Evolutionary conservation across 148 eudicot species (phyloP).

Genomic region (Rhododendron williamsianum): DNA sequence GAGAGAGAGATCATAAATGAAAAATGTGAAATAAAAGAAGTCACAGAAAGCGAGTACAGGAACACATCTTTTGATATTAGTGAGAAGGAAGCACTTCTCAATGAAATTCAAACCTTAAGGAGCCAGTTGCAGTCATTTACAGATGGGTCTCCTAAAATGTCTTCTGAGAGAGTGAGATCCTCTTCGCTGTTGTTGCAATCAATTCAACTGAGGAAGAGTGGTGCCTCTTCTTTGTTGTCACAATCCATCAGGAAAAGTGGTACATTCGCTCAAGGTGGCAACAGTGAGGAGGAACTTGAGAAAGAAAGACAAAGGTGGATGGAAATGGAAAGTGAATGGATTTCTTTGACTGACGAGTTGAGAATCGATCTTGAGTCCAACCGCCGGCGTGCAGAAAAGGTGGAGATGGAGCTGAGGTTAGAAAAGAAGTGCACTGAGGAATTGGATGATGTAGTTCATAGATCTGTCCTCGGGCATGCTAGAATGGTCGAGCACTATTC

Average conservation of each 20-base stretch:
- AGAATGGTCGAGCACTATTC: constrained; percentile 83
- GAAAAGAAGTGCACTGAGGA: constrained; percentile 80
- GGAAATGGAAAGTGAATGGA: constrained; percentile 99
- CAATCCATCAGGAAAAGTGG: constrained; percentile 71
- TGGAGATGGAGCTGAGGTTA: constrained; percentile 58
- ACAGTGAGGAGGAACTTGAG: constrained; percentile 64
- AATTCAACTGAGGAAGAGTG: constrained; percentile 63
- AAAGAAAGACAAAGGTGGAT: constrained; percentile 87
- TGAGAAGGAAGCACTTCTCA: constrained; percentile 81
- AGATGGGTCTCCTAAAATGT: constrained; percentile 43
- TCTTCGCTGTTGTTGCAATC: constrained; percentile 79
- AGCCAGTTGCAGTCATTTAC: constrained; percentile 49
- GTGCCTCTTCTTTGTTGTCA: constrained; percentile 38
- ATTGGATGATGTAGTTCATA: constrained; percentile 73
- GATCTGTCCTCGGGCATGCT: constrained; percentile 74
- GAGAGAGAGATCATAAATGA: constrained; percentile 52
- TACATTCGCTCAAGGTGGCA: constrained; percentile 28
- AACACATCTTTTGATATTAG: constrained; percentile 34
- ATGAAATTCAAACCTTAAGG: constrained; percentile 61
- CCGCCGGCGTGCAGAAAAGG: constrained; percentile 60
- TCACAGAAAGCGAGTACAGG: constrained; percentile 17
- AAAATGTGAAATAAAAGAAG: constrained; percentile 47
- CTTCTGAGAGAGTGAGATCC: constrained; percentile 58
- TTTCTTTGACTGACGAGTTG: constrained; percentile 83
- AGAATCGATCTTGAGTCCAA: constrained; percentile 73